Evolutionary conservation across 1,284 basidiomycete species (phyloP).

Genomic region (Tylopilus sp.): DNA sequence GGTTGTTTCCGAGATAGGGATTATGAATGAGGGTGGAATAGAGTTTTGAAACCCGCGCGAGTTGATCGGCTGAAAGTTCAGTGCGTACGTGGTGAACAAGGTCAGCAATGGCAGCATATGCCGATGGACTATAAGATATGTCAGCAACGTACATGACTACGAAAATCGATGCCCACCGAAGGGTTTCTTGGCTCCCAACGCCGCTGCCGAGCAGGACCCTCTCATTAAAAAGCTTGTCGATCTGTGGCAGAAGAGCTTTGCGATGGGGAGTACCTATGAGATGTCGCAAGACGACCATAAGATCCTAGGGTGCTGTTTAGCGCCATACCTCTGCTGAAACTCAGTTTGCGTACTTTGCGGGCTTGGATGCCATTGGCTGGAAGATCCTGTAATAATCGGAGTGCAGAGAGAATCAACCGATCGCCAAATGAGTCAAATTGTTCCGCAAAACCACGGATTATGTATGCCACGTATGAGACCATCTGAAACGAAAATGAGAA

Average conservation of each 20-base stretch:
- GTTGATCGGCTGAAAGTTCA: slow-evolving; percentile 78
- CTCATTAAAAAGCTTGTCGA: slow-evolving; percentile 92
- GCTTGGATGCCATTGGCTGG: slow-evolving; percentile 83
- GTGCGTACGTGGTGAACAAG: slow-evolving; percentile 88
- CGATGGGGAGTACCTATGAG: slow-evolving; percentile 82
- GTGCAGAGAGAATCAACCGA: slow-evolving; percentile 74
- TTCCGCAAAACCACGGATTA: slow-evolving; percentile 71
- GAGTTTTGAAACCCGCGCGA: slow-evolving; percentile 79
- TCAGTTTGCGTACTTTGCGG: slow-evolving; percentile 55
- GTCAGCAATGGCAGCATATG: slow-evolving; percentile 90
- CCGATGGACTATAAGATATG: slow-evolving; percentile 57
- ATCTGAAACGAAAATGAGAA: slow-evolving; percentile 48
- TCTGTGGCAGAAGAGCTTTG: slow-evolving; percentile 76
- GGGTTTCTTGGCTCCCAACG: slow-evolving; percentile 76
- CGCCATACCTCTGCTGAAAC: slow-evolving; percentile 1
- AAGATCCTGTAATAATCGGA: slow-evolving; percentile 92
- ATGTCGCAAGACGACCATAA: slow-evolving; percentile 92
- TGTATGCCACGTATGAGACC: slow-evolving; percentile 91
- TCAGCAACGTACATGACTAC: slow-evolving; percentile 8
- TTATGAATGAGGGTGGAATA: slow-evolving; percentile 93
- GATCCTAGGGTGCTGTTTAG: slow-evolving; percentile 55
- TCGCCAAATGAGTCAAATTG: slow-evolving; percentile 80
- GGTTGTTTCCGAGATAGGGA: slow-evolving; percentile 73
- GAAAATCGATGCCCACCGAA: slow-evolving; percentile 49
- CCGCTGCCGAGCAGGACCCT: slow-evolving; percentile 87